These are phyloP conservation scores for Krasilnikovozyma curviuscula DNA, from an alignment of 768 basidiomycete species.

Conservation along the genomic window DNA sequence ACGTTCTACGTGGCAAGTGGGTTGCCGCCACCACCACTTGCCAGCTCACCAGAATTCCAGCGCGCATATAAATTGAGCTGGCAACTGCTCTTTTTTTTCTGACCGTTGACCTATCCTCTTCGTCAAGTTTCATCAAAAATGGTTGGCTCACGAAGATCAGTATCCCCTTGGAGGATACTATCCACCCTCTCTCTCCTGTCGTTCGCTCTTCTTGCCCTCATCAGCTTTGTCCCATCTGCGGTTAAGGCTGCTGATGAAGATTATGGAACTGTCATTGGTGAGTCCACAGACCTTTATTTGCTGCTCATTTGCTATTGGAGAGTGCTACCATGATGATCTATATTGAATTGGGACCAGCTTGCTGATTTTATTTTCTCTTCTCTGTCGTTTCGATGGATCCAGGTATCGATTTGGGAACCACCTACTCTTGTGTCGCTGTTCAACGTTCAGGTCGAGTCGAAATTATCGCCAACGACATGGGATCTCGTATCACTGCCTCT, in stretches of 20 bases:
- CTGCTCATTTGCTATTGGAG: background rate
- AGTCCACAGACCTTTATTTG: background rate
- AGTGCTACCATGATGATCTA: conserved; percentile 35
- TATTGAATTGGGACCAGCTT: conserved; percentile 19
- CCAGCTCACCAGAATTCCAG: no score
- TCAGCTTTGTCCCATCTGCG: conserved; percentile 48
- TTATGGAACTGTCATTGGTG: conserved; percentile 79
- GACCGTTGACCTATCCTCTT: no score
- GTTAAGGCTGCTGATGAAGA: conserved; percentile 48
- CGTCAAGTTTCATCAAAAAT: no score
- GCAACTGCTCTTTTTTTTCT: no score
- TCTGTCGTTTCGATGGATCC: background rate
- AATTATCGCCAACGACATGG: conserved; percentile 77
- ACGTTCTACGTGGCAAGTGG: no score
- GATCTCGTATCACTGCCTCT: conserved; percentile 73
- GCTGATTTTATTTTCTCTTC: background rate
- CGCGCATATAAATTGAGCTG: no score
- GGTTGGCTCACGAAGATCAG: no score
- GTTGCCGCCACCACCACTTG: no score
- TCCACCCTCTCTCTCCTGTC: conserved; percentile 27
- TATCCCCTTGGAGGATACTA: background rate
- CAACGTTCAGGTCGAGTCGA: conserved; percentile 59
- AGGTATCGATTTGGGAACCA: conserved; percentile 66
- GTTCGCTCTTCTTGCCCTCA: conserved; percentile 39
- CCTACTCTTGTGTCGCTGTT: conserved; percentile 90